Conservation (phyloP, 129 eudicot species). For the Tanacetum coccineum region DNA sequence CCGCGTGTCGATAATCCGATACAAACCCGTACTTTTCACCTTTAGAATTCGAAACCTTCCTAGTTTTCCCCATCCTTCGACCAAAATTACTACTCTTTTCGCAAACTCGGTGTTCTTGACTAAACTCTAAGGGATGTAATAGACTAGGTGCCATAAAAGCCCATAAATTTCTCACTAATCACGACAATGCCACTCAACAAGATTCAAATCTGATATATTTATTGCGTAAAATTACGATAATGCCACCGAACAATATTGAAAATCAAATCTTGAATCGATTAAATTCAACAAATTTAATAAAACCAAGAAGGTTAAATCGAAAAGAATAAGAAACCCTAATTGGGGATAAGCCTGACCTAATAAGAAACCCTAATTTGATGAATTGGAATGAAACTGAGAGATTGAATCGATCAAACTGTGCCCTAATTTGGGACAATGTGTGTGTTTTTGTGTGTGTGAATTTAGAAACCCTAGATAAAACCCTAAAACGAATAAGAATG, state of each 20-base stretch:
- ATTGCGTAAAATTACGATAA: too few relatives aligned
- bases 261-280: too few relatives aligned
- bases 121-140: constrained; percentile 37
- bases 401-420: neutral
- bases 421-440: neutral
- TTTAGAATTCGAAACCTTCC: constrained; percentile 56
- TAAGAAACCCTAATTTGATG: too few relatives aligned
- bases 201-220: neutral
- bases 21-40: constrained; percentile 52
- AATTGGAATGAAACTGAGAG: neutral
- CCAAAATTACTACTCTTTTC: too few relatives aligned
- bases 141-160: constrained; percentile 73
- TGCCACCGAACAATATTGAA: too few relatives aligned
- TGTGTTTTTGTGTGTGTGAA: neutral
- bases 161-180: constrained; percentile 2
- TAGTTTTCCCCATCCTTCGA: constrained; percentile 68
- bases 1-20: constrained; percentile 62
- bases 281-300: too few relatives aligned
- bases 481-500: neutral
- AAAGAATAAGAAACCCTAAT: too few relatives aligned
- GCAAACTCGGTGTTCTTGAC: constrained; percentile 57
- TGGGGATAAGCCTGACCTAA: too few relatives aligned
- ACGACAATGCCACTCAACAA: neutral
- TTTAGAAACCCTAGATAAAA: constrained; percentile 8
- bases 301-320: too few relatives aligned